Evolutionary conservation across 2,329 filamentous ascomycete species (phyloP).

Genomic region (Aspergillus sp.): DNA sequence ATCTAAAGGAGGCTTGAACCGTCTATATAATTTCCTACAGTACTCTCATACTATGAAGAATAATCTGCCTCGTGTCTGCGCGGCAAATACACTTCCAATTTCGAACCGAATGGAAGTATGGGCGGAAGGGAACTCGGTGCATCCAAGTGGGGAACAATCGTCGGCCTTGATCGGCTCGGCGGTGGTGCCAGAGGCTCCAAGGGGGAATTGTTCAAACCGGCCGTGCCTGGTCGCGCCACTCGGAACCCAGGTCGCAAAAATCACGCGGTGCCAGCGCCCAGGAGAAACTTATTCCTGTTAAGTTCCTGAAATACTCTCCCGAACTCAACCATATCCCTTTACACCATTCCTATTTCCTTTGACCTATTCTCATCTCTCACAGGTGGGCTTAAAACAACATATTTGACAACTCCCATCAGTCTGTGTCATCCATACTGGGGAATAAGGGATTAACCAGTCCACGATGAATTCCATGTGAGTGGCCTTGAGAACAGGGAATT

Average conservation of each 20-base stretch:
- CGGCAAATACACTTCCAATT: too few relatives aligned
- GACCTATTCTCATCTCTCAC: background rate
- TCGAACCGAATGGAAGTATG: too few relatives aligned
- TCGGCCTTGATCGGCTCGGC: slow-evolving; percentile 32
- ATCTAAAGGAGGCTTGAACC: too few relatives aligned
- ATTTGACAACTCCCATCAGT: background rate
- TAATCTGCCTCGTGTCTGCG: too few relatives aligned
- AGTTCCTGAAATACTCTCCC: slow-evolving; percentile 16
- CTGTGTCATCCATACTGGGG: background rate
- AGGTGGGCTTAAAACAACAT: background rate
- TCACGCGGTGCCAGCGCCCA: background rate
- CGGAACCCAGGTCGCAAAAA: slow-evolving; percentile 26
- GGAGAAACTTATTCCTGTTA: background rate
- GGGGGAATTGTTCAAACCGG: slow-evolving; percentile 15
- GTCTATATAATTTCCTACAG: too few relatives aligned
- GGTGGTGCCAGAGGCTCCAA: slow-evolving; percentile 30
- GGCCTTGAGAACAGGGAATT: background rate
- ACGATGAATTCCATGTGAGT: slow-evolving; percentile 23
- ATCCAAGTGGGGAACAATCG: slow-evolving; percentile 9
- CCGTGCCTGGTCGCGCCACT: slow-evolving; percentile 32
- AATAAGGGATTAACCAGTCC: background rate
- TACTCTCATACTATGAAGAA: too few relatives aligned
- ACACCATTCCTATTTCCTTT: background rate
- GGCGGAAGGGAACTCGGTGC: too few relatives aligned
- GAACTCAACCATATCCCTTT: background rate